These are phyloP conservation scores for Syzygium aqueum DNA, from an alignment of 345 rosid species.

Conservation along the genomic window DNA sequence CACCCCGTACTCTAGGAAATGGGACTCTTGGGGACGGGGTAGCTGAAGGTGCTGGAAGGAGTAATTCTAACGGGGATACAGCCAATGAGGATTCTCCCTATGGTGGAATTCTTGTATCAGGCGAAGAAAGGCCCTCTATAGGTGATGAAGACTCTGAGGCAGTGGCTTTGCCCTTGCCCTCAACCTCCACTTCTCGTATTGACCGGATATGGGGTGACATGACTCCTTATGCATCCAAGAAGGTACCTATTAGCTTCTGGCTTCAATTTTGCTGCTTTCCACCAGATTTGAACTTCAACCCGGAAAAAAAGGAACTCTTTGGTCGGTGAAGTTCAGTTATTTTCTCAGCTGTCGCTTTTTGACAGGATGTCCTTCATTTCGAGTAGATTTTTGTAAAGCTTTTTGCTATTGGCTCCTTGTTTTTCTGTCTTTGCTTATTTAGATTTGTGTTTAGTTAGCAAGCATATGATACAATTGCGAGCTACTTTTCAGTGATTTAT, in stretches of 20 bases:
- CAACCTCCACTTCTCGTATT: constrained; percentile 28
- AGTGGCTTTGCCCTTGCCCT: constrained; percentile 34
- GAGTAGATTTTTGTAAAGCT: background rate
- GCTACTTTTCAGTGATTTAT: background rate
- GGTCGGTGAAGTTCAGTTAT: background rate
- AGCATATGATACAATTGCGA: background rate
- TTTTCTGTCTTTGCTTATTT: background rate
- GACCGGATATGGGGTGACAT: constrained; percentile 78
- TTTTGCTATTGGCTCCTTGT: background rate
- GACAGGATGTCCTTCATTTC: background rate
- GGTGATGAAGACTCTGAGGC: constrained; percentile 41
- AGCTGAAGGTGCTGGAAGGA: constrained; percentile 23
- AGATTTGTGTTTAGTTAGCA: background rate
- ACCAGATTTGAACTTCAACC: background rate
- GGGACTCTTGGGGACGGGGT: constrained; percentile 20
- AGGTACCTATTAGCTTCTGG: constrained; percentile 36
- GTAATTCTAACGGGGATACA: constrained; percentile 18
- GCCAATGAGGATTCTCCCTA: constrained; percentile 82
- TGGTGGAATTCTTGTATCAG: constrained; percentile 17
- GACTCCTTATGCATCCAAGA: constrained; percentile 57
- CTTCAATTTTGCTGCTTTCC: background rate
- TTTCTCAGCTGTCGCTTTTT: background rate
- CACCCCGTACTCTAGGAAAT: constrained; percentile 31
- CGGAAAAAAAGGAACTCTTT: background rate
- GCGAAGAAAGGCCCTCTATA: constrained; percentile 39